A percentile compares a stretch with the other conserved stretches of the same genome.
These are phyloP conservation scores for Apiospora kogelbergensis DNA, from an alignment of 2,329 filamentous ascomycete species.

Conservation along the genomic window DNA sequence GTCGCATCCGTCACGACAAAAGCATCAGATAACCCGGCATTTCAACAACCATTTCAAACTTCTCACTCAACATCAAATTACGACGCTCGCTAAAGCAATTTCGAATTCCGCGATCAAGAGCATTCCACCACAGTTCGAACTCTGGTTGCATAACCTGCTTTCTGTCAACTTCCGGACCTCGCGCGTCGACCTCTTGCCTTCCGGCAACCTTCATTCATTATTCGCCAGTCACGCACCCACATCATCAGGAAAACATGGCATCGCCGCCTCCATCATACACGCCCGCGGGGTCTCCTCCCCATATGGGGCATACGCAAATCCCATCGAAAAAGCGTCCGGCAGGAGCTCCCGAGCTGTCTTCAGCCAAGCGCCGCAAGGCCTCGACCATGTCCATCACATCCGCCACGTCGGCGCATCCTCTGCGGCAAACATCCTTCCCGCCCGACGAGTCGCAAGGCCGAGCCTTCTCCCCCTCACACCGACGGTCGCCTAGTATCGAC, in stretches of 20 bases:
- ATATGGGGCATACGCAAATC: constrained; percentile 48
- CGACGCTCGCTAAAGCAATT: too few species aligned
- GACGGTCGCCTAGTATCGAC: constrained; percentile 67
- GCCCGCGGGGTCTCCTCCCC: constrained; percentile 55
- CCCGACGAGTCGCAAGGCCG: constrained; percentile 50
- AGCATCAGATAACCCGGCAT: background rate
- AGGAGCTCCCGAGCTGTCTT: constrained; percentile 52
- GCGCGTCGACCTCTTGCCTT: background rate
- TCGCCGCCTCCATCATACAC: constrained; percentile 55
- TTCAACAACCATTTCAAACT: background rate
- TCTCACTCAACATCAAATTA: too few species aligned
- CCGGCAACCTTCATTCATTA: background rate
- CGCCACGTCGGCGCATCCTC: constrained; percentile 58
- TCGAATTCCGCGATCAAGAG: background rate
- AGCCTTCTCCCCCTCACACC: constrained; percentile 51
- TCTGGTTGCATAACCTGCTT: too few species aligned
- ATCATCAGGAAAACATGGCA: constrained; percentile 41
- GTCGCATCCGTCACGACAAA: background rate
- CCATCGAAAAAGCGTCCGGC: constrained; percentile 64
- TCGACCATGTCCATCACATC: constrained; percentile 61
- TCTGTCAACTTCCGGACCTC: background rate
- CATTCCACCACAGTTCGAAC: background rate
- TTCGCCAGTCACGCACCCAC: constrained; percentile 5
- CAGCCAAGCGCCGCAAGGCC: constrained; percentile 69
- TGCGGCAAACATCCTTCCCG: constrained; percentile 80